phyloP scores from a whole-genome alignment of 2,329 filamentous ascomycete species.

The Periglandula ipomoeae region DNA sequence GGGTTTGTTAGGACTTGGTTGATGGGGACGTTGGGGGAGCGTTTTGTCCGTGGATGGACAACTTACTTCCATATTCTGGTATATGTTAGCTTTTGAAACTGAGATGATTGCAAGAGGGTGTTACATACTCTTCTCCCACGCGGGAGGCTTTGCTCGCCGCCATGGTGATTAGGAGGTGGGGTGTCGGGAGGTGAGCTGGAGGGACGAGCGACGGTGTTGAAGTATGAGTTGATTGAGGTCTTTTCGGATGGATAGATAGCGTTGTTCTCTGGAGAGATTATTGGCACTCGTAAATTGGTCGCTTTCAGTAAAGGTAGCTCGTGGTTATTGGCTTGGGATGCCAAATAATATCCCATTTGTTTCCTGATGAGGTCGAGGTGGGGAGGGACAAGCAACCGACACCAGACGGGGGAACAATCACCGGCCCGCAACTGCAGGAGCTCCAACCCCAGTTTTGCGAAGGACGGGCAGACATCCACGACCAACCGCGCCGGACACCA shows the following conservation, averaged over 20 bases:
- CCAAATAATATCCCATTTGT: neutral
- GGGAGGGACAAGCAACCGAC: neutral
- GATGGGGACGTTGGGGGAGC: neutral
- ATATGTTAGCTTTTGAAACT: slow-evolving; percentile 18
- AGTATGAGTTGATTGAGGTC: no score
- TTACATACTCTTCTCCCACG: slow-evolving; percentile 51
- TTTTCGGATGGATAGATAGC: no score
- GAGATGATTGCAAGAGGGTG: neutral
- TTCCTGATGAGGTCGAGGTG: neutral
- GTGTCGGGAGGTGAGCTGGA: neutral
- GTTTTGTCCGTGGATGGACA: neutral
- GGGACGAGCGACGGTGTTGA: neutral
- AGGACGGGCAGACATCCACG: neutral
- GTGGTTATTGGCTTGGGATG: neutral
- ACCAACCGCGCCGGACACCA: neutral
- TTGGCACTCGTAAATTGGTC: neutral
- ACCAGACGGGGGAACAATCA: slow-evolving; percentile 19
- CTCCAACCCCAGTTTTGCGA: slow-evolving; percentile 2
- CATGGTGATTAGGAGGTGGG: slow-evolving; percentile 27
- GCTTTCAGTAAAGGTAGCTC: neutral
- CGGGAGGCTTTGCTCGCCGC: slow-evolving; percentile 52
- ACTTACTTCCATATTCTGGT: slow-evolving; percentile 87
- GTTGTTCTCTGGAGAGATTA: no score
- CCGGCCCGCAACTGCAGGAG: slow-evolving; percentile 17
- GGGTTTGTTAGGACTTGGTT: slow-evolving; percentile 18